phyloP scores from a whole-genome alignment of 495 filamentous ascomycete species.

The Neurospora intermedia region DNA sequence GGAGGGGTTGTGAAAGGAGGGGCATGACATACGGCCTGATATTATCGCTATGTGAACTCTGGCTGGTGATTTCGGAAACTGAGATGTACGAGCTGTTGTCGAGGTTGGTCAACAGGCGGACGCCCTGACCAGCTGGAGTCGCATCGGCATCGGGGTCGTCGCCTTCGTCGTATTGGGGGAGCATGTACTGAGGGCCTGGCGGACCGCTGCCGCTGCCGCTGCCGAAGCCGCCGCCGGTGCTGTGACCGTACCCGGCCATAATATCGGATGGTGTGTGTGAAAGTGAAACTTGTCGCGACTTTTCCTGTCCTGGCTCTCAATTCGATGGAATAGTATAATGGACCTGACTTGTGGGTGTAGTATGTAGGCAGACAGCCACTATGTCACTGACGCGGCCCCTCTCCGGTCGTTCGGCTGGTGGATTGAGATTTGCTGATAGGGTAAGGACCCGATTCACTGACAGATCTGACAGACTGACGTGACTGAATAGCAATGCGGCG shows the following conservation, averaged over 20 bases:
- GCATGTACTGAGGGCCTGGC: conserved; percentile 30
- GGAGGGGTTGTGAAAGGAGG: conserved; percentile 14
- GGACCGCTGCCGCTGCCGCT: conserved; percentile 9
- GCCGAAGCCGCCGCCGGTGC: background rate
- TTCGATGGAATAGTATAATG: background rate
- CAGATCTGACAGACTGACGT: conserved; percentile 8
- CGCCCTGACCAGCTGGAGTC: conserved; percentile 20
- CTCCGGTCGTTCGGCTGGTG: background rate
- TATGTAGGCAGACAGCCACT: background rate
- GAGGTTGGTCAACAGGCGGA: conserved; percentile 37
- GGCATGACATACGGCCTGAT: conserved; percentile 32
- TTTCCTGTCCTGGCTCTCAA: background rate
- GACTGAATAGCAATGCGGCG: background rate
- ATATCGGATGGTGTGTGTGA: background rate
- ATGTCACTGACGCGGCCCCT: background rate
- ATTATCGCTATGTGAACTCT: background rate
- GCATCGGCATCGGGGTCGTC: conserved; percentile 29
- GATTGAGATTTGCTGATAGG: conserved; percentile 3
- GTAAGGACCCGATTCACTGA: conserved; percentile 9
- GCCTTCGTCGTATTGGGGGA: conserved; percentile 39
- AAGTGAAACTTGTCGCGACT: background rate
- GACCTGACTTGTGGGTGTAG: background rate
- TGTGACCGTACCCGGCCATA: background rate
- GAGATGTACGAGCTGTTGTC: background rate
- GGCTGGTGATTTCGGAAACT: background rate